Conservation (phyloP, 352 stramenopile genomes). For the Phytophthora vignae region DNA sequence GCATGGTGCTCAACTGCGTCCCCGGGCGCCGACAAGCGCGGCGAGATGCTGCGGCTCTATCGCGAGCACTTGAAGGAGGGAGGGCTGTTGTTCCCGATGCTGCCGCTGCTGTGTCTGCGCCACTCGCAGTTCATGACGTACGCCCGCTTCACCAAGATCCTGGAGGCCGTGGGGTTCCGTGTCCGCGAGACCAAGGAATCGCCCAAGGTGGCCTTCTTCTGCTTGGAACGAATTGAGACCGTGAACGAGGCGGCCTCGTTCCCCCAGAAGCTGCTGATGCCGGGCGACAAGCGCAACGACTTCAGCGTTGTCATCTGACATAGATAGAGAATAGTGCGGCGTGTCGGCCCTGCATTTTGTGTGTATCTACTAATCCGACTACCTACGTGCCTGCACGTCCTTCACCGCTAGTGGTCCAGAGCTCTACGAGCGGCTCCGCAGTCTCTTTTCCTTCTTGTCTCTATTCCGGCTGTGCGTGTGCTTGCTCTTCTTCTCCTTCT, state of each 20-base stretch:
- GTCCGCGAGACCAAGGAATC: constrained; percentile 81
- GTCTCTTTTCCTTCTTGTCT: constrained; percentile 27
- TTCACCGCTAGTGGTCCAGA: too few relatives aligned
- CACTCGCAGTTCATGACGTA: constrained; percentile 86
- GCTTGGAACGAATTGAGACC: constrained; percentile 60
- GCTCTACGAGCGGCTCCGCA: constrained; percentile 12
- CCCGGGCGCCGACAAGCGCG: constrained; percentile 87
- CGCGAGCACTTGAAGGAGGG: constrained; percentile 61
- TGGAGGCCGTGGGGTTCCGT: constrained; percentile 74
- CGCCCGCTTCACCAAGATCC: constrained; percentile 66
- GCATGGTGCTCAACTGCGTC: constrained; percentile 97
- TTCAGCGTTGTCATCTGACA: constrained; percentile 69
- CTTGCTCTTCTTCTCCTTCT: constrained; percentile 48
- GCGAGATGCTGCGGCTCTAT: constrained; percentile 76
- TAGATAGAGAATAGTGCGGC: constrained; percentile 33
- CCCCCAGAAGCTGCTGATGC: constrained; percentile 56
- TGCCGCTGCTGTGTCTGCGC: constrained; percentile 77
- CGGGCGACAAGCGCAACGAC: constrained; percentile 67
- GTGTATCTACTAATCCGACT: constrained; percentile 38
- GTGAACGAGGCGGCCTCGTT: constrained; percentile 42
- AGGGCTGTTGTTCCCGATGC: constrained; percentile 77
- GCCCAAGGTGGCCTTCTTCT: constrained; percentile 86
- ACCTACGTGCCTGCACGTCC: constrained; percentile 9
- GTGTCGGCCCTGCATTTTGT: constrained; percentile 12
- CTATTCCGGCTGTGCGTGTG: constrained; percentile 28